Evolutionary conservation across 2,329 filamentous ascomycete species (phyloP).

Genomic region (Curvularia hawaiiensis): DNA sequence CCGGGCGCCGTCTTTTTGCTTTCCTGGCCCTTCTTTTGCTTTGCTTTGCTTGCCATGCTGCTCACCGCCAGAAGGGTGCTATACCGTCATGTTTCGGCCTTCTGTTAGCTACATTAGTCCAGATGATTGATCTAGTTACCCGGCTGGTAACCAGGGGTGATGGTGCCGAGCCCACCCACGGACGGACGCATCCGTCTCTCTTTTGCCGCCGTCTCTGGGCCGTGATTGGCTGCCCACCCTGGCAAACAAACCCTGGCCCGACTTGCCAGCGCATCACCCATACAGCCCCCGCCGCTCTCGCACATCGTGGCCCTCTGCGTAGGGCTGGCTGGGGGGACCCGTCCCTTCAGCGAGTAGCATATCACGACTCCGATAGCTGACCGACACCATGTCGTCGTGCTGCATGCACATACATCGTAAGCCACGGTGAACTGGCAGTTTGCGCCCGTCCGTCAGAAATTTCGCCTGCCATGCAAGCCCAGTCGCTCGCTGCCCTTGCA

Average conservation of each 20-base stretch:
- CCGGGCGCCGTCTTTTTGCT: neutral
- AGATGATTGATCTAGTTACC: slow-evolving; percentile 4
- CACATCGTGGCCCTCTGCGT: slow-evolving; percentile 9
- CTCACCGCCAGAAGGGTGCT: slow-evolving; percentile 15
- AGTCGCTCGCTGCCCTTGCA: slow-evolving; percentile 7
- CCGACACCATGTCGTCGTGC: neutral
- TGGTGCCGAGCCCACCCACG: slow-evolving; percentile 15
- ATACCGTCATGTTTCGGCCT: slow-evolving; percentile 9
- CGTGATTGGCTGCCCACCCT: slow-evolving; percentile 21
- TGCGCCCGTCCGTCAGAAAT: neutral
- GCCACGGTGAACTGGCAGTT: slow-evolving; percentile 28
- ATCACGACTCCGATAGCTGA: neutral
- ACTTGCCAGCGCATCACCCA: slow-evolving; percentile 40
- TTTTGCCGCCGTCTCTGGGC: neutral
- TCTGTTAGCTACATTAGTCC: slow-evolving; percentile 4
- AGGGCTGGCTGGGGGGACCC: slow-evolving; percentile 17
- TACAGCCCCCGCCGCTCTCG: slow-evolving; percentile 11
- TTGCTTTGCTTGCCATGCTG: neutral
- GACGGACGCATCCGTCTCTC: slow-evolving; percentile 22
- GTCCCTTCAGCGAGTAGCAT: slow-evolving; percentile 20
- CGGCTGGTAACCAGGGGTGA: slow-evolving; percentile 26
- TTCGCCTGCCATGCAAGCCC: neutral
- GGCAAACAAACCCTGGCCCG: neutral
- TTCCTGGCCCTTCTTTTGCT: neutral
- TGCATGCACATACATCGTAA: slow-evolving; percentile 4